These are phyloP conservation scores for Emergomyces pasteurianus DNA, from an alignment of 2,329 filamentous ascomycete genomes.

Conservation along the genomic window DNA sequence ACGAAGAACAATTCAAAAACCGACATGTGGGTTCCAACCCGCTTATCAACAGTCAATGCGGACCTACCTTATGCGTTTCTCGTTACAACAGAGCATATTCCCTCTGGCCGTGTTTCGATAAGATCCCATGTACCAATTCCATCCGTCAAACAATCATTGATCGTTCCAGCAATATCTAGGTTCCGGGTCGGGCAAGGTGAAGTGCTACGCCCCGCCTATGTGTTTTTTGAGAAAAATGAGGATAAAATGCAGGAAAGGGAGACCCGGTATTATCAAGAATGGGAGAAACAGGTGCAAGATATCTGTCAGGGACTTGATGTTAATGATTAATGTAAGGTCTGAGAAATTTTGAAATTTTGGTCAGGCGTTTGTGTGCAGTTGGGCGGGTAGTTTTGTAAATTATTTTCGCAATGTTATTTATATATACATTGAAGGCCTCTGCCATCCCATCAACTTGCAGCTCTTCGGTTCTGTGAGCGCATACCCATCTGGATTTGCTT, in stretches of 20 bases:
- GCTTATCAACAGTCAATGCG: not conserved
- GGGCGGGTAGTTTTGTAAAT: not conserved
- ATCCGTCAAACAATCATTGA: slow-evolving; percentile 2
- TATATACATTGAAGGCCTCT: not conserved
- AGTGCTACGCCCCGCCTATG: slow-evolving; percentile 22
- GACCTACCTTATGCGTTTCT: slow-evolving; percentile 8
- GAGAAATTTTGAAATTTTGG: not conserved
- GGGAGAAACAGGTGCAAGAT: slow-evolving; percentile 24
- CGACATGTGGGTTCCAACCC: slow-evolving; percentile 6
- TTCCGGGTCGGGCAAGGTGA: slow-evolving; percentile 3
- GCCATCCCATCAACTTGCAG: not conserved
- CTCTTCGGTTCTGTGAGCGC: not conserved
- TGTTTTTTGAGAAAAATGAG: slow-evolving; percentile 28
- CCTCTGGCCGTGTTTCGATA: slow-evolving; percentile 2
- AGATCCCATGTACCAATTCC: slow-evolving; percentile 6
- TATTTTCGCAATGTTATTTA: not conserved
- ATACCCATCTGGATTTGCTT: not conserved
- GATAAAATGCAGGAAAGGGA: slow-evolving; percentile 22
- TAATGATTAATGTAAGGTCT: slow-evolving; percentile 3
- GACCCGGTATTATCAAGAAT: slow-evolving; percentile 26
- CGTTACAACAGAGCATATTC: slow-evolving; percentile 1
- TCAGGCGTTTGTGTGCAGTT: not conserved
- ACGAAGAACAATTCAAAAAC: not conserved
- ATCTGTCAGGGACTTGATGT: slow-evolving; percentile 27
- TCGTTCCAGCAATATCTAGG: slow-evolving; percentile 6